These are phyloP conservation scores for Fusarium algeriense DNA, from an alignment of 2,329 filamentous ascomycete species.

Conservation along the genomic window DNA sequence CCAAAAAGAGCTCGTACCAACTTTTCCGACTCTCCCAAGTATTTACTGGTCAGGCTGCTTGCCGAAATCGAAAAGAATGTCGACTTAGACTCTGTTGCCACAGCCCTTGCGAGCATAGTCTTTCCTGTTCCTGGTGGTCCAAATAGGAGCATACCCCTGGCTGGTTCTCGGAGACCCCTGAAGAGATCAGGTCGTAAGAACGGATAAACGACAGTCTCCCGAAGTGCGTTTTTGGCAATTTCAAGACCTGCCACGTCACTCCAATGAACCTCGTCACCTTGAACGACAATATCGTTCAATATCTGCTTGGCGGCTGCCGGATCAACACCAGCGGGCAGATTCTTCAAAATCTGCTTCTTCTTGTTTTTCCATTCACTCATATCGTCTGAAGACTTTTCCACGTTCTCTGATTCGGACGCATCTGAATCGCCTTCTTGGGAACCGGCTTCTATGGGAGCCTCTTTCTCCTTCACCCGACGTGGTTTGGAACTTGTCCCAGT, in stretches of 20 bases:
- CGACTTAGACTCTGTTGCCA: constrained; percentile 93
- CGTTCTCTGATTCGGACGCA: constrained; percentile 53
- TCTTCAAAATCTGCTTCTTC: constrained; percentile 76
- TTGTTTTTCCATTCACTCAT: constrained; percentile 70
- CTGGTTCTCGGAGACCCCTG: constrained; percentile 93
- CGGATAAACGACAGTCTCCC: constrained; percentile 96
- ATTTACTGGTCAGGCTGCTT: constrained; percentile 94
- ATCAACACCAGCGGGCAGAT: constrained; percentile 85
- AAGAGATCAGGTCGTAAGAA: constrained; percentile 96
- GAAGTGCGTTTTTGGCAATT: constrained; percentile 88
- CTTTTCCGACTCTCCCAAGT: constrained; percentile 95
- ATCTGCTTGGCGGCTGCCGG: constrained; percentile 88
- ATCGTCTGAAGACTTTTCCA: constrained; percentile 52
- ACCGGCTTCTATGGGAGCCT: constrained; percentile 54
- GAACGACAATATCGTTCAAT: constrained; percentile 93
- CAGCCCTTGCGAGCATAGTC: constrained; percentile 92
- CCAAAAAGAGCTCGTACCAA: constrained; percentile 91
- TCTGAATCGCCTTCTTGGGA: constrained; percentile 63
- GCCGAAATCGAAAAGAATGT: constrained; percentile 98
- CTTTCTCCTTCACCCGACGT: constrained; percentile 49
- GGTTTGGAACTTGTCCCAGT: constrained; percentile 43
- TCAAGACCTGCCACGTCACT: constrained; percentile 92
- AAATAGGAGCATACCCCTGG: constrained; percentile 94
- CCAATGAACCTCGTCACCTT: constrained; percentile 96
- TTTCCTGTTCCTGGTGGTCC: constrained; percentile 98